Conservation (phyloP, 805 yeast genomes). For the Starmerella geochares region DNA sequence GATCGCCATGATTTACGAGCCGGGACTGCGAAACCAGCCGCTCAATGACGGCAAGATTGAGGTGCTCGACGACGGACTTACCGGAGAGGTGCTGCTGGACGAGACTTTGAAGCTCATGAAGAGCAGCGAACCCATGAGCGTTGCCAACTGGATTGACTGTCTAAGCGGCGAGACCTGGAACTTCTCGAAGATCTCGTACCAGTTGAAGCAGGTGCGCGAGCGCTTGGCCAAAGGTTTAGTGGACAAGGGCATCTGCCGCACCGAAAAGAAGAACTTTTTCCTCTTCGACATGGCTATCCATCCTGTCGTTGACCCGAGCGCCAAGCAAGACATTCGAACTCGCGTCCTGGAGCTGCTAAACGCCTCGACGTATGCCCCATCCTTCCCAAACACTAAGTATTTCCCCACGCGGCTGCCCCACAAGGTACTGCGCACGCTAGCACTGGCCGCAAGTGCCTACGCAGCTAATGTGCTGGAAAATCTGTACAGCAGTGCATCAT, state of each 20-base stretch:
- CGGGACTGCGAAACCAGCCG: conserved; percentile 81
- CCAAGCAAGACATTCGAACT: conserved; percentile 70
- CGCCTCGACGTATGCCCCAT: conserved; percentile 48
- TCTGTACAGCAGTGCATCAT: conserved; percentile 57
- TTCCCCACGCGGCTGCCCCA: conserved; percentile 62
- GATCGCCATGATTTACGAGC: conserved; percentile 81
- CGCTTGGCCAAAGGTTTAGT: conserved; percentile 92
- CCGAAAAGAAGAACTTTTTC: conserved; percentile 89
- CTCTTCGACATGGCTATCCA: conserved; percentile 98
- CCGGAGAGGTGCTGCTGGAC: conserved; percentile 91
- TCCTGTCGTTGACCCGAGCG: conserved; percentile 76
- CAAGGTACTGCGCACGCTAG: conserved; percentile 63
- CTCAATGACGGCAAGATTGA: conserved; percentile 78
- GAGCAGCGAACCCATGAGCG: conserved; percentile 58
- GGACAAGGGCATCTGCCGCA: conserved; percentile 90
- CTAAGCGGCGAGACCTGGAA: conserved; percentile 95
- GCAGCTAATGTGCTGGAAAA: conserved; percentile 96
- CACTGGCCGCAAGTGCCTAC: conserved; percentile 78
- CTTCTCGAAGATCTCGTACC: conserved; percentile 84
- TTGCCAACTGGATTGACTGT: conserved; percentile 86
- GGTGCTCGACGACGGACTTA: conserved; percentile 71
- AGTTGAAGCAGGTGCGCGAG: conserved; percentile 93
- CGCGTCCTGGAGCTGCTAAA: conserved; percentile 63
- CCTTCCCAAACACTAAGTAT: conserved; percentile 44
- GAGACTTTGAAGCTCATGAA: conserved; percentile 88